phyloP scores from a whole-genome alignment of 495 filamentous ascomycete genomes.

The Hyphodiscus hymeniophilus region DNA sequence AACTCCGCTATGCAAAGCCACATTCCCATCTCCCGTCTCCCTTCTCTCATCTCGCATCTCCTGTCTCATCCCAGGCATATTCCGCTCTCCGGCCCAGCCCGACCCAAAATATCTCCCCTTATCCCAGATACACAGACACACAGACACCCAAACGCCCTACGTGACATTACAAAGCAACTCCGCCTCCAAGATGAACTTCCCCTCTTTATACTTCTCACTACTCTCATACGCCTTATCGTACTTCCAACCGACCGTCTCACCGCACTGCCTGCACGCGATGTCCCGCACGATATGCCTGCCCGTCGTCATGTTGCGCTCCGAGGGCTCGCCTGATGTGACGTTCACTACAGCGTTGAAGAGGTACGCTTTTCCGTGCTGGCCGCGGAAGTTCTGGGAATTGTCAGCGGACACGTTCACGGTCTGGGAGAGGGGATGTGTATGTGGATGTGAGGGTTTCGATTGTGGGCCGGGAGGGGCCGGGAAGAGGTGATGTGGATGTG shows the following conservation, averaged over 20 bases:
- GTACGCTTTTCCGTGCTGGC: slow-evolving; percentile 96
- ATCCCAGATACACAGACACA: neutral
- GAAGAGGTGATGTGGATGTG: neutral
- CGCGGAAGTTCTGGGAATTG: slow-evolving; percentile 78
- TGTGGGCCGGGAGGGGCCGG: neutral
- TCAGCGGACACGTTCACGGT: too few species aligned
- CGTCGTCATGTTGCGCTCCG: slow-evolving; percentile 98
- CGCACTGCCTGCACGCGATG: slow-evolving; percentile 83
- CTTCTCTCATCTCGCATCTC: neutral
- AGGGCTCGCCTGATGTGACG: slow-evolving; percentile 66
- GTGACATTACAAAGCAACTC: slow-evolving; percentile 75
- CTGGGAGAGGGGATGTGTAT: too few species aligned
- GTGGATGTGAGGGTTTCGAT: neutral
- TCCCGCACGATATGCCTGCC: slow-evolving; percentile 90
- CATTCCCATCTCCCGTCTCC: too few species aligned
- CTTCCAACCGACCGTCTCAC: slow-evolving; percentile 92
- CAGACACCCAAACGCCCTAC: slow-evolving; percentile 1
- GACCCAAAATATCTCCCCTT: neutral
- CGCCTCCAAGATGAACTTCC: slow-evolving; percentile 93
- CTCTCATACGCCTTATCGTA: slow-evolving; percentile 94
- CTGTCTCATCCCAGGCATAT: neutral
- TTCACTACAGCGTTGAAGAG: slow-evolving; percentile 95
- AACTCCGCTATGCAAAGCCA: too few species aligned
- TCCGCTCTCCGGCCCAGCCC: neutral
- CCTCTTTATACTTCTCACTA: slow-evolving; percentile 96